Conservation (phyloP, 495 filamentous ascomycete genomes). For the Aspergillus hancockii region DNA sequence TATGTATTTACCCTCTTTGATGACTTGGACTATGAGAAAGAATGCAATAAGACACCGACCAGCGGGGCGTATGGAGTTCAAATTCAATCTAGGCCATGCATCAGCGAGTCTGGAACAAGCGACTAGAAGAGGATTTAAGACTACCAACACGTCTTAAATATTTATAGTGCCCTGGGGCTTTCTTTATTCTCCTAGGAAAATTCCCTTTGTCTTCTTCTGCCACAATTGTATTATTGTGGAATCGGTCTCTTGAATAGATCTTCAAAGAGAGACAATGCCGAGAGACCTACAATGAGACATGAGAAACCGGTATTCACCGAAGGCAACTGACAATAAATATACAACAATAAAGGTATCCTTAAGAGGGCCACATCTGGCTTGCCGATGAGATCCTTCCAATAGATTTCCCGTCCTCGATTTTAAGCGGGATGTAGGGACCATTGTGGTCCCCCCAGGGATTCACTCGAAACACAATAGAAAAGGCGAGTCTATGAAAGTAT, state of each 20-base stretch:
- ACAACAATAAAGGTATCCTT: not conserved
- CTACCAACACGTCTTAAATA: constrained; percentile 14
- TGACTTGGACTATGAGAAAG: not conserved
- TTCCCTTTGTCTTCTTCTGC: not conserved
- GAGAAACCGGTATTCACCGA: not conserved
- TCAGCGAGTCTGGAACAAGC: not conserved
- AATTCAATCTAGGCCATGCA: not conserved
- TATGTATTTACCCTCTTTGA: constrained; percentile 4
- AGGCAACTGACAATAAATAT: not conserved
- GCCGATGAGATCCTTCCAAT: not conserved
- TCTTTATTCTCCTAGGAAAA: not conserved
- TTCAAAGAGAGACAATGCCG: not conserved
- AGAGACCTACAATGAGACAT: not conserved
- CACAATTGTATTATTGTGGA: not conserved
- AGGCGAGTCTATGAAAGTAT: constrained; percentile 9
- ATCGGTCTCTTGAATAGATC: not conserved
- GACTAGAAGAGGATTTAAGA: not conserved
- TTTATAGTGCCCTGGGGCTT: constrained; percentile 9
- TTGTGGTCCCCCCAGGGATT: constrained; percentile 1
- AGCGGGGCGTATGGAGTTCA: constrained; percentile 13
- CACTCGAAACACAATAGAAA: constrained; percentile 13
- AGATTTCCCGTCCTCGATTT: not conserved
- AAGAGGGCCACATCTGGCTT: not conserved
- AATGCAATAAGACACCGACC: constrained; percentile 16
- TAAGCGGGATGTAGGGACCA: constrained; percentile 1